phyloP scores from a whole-genome alignment of 75 land plant species.

The Chamaecyparis obtusa region DNA sequence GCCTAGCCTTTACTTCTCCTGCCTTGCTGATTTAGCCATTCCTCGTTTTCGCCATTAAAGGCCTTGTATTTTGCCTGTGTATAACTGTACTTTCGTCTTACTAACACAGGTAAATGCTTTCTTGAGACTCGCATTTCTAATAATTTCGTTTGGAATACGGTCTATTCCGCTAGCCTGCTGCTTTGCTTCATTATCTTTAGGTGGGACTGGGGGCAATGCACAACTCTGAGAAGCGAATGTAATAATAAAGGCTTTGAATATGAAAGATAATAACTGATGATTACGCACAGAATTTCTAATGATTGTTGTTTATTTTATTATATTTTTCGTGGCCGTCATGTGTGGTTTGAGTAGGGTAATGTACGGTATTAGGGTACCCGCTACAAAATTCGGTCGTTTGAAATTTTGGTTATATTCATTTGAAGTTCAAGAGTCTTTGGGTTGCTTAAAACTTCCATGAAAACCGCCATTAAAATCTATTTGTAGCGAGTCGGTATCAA shows the following conservation, averaged over 20 bases:
- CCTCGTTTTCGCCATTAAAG: not conserved
- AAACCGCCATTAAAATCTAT: too few relatives aligned
- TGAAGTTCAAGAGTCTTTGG: too few relatives aligned
- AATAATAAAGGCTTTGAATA: not conserved
- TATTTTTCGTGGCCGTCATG: not conserved
- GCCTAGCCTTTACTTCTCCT: not conserved
- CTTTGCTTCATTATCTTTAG: too few relatives aligned
- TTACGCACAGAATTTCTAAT: not conserved
- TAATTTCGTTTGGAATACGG: not conserved
- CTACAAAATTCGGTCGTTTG: too few relatives aligned
- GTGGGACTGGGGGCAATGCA: too few relatives aligned
- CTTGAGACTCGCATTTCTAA: not conserved
- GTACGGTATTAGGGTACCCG: too few relatives aligned
- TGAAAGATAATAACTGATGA: not conserved
- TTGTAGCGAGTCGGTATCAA: too few relatives aligned
- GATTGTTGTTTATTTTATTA: not conserved
- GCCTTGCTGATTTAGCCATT: not conserved
- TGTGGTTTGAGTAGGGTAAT: too few relatives aligned
- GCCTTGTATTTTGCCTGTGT: not conserved
- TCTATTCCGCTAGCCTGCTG: not conserved
- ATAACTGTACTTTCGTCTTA: not conserved
- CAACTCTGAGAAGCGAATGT: not conserved
- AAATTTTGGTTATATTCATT: too few relatives aligned
- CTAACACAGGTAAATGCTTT: not conserved
- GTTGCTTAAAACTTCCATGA: too few relatives aligned